A percentile compares a stretch with the other conserved stretches of the same genome.
phyloP scores from a whole-genome alignment of 2,329 filamentous ascomycete species.

The Magnaporthiopsis rhizophila region DNA sequence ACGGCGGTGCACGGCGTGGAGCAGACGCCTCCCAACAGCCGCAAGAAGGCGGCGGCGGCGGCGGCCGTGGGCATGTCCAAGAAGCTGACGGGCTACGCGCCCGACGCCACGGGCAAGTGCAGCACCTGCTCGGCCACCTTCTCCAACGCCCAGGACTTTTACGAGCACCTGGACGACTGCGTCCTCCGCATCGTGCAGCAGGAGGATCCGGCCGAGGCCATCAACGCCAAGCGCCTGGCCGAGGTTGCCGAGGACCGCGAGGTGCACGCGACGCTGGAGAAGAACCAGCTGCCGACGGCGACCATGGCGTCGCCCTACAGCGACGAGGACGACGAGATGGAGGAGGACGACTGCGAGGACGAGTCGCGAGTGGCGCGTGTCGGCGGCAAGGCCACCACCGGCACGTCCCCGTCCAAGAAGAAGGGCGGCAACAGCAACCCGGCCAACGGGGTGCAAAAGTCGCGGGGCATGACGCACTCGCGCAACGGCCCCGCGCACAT shows the following conservation, averaged over 20 bases:
- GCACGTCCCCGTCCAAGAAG: conserved; percentile 43
- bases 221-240: conserved; percentile 59
- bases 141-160: conserved; percentile 91
- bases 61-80: conserved; percentile 35
- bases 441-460: conserved; percentile 53
- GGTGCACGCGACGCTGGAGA: conserved; percentile 54
- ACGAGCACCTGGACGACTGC: conserved; percentile 85
- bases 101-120: conserved; percentile 85
- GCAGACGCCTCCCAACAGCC: conserved; percentile 85
- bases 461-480: conserved; percentile 67
- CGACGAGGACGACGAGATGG: conserved; percentile 42
- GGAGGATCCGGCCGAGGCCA: conserved; percentile 60
- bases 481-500: conserved; percentile 54
- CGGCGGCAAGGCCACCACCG: conserved; percentile 22
- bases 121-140: conserved; percentile 90
- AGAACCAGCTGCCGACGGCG: conserved; percentile 52
- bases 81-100: conserved; percentile 62
- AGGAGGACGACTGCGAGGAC: conserved; percentile 54
- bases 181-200: conserved; percentile 65
- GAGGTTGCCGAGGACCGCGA: conserved; percentile 57
- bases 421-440: conserved; percentile 41
- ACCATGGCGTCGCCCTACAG: conserved; percentile 32
- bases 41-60: conserved; percentile 52
- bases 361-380: conserved; percentile 34
- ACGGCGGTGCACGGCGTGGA: conserved; percentile 88